Evolutionary conservation across 495 filamentous ascomycete genomes (phyloP), one percentile per base, ranked within the genome.

Genomic region (Podospora bellae-mahoneyi): DNA sequence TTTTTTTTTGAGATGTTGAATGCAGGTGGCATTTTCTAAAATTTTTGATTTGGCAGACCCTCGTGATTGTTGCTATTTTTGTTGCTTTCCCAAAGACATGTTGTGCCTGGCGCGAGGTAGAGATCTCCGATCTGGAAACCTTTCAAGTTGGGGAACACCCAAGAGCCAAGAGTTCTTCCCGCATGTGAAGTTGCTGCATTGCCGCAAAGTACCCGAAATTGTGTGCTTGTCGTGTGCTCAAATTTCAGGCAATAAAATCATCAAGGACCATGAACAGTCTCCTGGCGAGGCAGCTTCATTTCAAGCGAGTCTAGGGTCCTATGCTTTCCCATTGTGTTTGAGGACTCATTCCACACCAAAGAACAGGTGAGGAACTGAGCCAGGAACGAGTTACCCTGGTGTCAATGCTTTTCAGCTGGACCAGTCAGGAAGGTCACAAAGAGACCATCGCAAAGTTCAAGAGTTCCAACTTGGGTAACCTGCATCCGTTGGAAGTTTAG

Each of bases 161-260:
- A 2, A 48, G 39, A 32, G 39, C 39, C 39, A 48, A 48, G 39
- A 48, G 39, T 48, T 10, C 15, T 48, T 10, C 39, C 39, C 39
- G 39, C 39, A 48, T 32, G 39, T 48, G 6, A 48, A 48, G 15
- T 16, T 13, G 1, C 7, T 48, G 39, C 39, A 48, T 10, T 16
- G 39, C 39, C 39, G 39, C 39, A 48, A 48, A 39, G 34, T 5
- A 6, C 10, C 34, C 34, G 15, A 16, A 7, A 57, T 57, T n/a
- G 9, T 57, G 54, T 57, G 6, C 54, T 57, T 48, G 39, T 16
- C 39, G 39, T 48, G 39, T 48, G 15, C n/a, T 20, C 19, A 9
- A 27, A 63, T 15, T 13, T 48, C 34, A 63, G 61, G 61, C 61
- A 63, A 34, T 63, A 63, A 63, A 20, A 63, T 63, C 27, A 63